Evolutionary conservation across 257 asterid species (phyloP).

Genomic region (Penstemon davidsonii): DNA sequence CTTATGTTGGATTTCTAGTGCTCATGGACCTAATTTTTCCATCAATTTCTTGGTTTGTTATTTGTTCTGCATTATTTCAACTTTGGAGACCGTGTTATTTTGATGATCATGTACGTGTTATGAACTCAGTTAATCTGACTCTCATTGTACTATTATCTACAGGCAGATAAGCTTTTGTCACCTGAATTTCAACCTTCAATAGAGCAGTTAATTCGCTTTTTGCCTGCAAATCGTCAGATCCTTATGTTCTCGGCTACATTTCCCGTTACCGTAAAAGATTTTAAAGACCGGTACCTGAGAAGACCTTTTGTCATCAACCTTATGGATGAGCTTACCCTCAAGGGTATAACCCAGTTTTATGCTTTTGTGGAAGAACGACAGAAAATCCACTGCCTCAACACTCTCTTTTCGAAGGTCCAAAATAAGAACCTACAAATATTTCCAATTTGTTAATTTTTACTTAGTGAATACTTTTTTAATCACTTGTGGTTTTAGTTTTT

Average conservation of each 20-base stretch:
- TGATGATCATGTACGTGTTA: conserved; percentile 13
- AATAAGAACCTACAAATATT: not conserved
- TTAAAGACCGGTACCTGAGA: conserved; percentile 60
- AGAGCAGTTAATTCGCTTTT: conserved; percentile 59
- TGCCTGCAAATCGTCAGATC: conserved; percentile 54
- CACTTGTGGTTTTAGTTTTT: conserved; percentile 12
- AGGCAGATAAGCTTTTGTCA: conserved; percentile 80
- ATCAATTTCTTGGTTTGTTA: conserved; percentile 10
- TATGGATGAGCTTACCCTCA: conserved; percentile 79
- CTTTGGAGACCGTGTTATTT: conserved; percentile 15
- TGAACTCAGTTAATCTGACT: conserved; percentile 15
- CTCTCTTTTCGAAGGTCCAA: conserved; percentile 72
- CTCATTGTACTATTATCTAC: conserved; percentile 27
- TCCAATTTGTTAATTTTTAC: not conserved
- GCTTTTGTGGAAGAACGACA: conserved; percentile 88
- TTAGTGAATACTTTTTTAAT: not conserved
- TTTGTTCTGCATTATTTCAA: conserved; percentile 19
- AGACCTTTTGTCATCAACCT: conserved; percentile 71
- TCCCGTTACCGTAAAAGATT: conserved; percentile 76
- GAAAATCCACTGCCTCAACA: conserved; percentile 82
- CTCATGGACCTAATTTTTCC: not conserved
- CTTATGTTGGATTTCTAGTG: conserved; percentile 13
- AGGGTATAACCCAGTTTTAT: conserved; percentile 77
- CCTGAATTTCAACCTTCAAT: conserved; percentile 79
- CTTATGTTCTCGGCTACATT: conserved; percentile 81